These are phyloP conservation scores for Cladosporium sp. DNA, from an alignment of 2,329 filamentous ascomycete species.

Conservation along the genomic window DNA sequence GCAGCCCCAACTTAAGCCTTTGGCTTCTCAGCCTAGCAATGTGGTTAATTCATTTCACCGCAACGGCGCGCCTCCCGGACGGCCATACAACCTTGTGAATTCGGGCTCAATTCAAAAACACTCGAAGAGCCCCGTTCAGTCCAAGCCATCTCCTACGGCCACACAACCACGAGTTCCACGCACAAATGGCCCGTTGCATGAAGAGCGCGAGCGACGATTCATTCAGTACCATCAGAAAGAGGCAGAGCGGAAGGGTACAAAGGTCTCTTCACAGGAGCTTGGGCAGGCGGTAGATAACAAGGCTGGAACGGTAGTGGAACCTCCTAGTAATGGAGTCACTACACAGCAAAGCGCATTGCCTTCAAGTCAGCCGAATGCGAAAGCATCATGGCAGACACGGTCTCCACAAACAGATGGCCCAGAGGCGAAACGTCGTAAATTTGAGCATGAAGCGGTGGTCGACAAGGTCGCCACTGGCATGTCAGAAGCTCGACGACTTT, in stretches of 20 bases:
- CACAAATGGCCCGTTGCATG: neutral
- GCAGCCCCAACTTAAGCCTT: neutral
- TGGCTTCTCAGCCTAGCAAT: neutral
- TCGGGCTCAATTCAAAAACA: too few species aligned
- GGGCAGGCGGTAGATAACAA: neutral
- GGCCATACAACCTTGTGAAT: neutral
- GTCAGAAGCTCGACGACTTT: neutral
- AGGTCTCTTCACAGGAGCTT: neutral
- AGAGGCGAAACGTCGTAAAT: neutral
- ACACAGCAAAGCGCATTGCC: neutral
- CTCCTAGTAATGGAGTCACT: neutral
- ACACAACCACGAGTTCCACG: neutral
- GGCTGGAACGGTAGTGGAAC: neutral
- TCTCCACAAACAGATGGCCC: neutral
- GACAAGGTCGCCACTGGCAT: neutral
- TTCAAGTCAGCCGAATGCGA: neutral
- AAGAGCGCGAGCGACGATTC: constrained; percentile 1
- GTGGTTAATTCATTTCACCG: neutral
- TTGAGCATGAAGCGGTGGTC: neutral
- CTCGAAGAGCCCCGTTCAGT: neutral
- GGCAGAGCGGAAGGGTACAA: neutral
- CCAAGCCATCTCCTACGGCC: neutral
- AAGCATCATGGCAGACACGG: too few species aligned
- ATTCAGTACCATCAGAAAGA: constrained; percentile 9
- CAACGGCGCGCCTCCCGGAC: neutral